Base-by-base conservation (phyloP, 2,329 filamentous ascomycete species). In the Akanthomyces dipterigenus region DNA sequence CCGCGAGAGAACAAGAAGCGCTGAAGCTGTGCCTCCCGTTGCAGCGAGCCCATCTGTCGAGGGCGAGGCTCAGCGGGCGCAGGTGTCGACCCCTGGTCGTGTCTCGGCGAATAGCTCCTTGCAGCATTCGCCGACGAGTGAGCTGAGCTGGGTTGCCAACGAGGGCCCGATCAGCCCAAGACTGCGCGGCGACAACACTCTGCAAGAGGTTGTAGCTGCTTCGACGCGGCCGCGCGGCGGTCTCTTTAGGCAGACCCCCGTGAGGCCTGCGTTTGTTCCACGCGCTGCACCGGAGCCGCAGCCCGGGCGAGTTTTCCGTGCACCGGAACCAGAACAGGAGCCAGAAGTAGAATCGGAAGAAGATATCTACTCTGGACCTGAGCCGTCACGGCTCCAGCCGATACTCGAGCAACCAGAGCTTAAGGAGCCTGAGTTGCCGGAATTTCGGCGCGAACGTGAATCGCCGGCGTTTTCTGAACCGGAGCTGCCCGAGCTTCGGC, bases 111-210 rank as follows among this genome's bases (percentile, higher is more conserved):
- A 69, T 4, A 75, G 72, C 63, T 76, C 76, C 0, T 66, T 73
- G 63, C 72, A 65, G 31, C 70, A 66, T 48, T 70, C 66, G 40
- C 71, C 65, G 24, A 67, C 63, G 5, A 72, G 69, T 50, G 75
- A 74, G 20, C 77, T 79, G 76, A 79, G 75, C 60, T 80, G 78
- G 78, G 68, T 78, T 46, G 72, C 68, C 1, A 65, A 69, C 9
- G 73, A 74, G 62, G 74, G 73, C 0, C 72, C 74, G 0, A 73
- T 76, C n/a, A 75, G 72, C 59, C 70, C 69, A 2, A 69, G 65
- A 26, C 64, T 76, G 51, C 66, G 73, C 62, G 74, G 74, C 3
- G 73, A 76, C 62, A 70, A 71, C 18, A 66, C 73, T 6, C 65
- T 76, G 14, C 67, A 67, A 40, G 70, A 70, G n/a, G 67, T 69